Base-by-base conservation (phyloP, 306 rosid genomes). In the Sesbania bispinosa region DNA sequence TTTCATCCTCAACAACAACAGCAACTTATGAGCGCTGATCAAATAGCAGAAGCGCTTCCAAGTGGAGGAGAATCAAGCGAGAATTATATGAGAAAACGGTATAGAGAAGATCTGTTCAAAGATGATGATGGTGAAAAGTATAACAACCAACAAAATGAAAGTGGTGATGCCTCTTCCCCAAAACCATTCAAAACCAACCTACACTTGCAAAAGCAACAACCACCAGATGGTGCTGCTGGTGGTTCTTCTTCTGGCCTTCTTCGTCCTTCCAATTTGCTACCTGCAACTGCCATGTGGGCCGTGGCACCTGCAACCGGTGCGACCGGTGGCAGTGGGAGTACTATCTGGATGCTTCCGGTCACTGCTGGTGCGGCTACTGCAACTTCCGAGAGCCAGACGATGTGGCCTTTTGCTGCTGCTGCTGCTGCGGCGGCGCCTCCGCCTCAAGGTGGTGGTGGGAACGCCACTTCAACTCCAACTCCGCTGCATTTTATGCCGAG, bases 331-430 rank as follows among this genome's bases (percentile, higher is more conserved):
- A n/a, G 82, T 4, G 88, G 92, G 2, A 92, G 80, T 83, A 80
- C 98, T 45, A 86, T 92, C 33, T 92, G 98, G 98, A 92, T 92
- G 98, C 78, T 92, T 2, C 98, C 89, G 0, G 92, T 88, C 0
- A 67, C 79, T 0, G 78, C 90, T 0, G 86, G 23, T 0, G 38
- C 38, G 1, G 80, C 85, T 10, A 64, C 67, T 4, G 42, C 90
- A 0, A 43, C 15, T n/a, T 55, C 88, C 0, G 96, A 92, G 29
- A 77, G 85, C 2, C 97, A 89, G n/a, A 38, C n/a, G 71, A 88
- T 92, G 95, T 92, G 98, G 98, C 76, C 90, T 10, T 92, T 92
- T 26, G 10, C 48, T n/a, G n/a, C n/a, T n/a, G n/a, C n/a, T n/a
- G n/a, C n/a, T n/a, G n/a, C n/a, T n/a, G n/a, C n/a, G n/a, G n/a